Percentiles rank a stretch among this genome's conserved stretches.
Conservation (phyloP, 2,329 filamentous ascomycete species). For the Fusarium begoniae region DNA sequence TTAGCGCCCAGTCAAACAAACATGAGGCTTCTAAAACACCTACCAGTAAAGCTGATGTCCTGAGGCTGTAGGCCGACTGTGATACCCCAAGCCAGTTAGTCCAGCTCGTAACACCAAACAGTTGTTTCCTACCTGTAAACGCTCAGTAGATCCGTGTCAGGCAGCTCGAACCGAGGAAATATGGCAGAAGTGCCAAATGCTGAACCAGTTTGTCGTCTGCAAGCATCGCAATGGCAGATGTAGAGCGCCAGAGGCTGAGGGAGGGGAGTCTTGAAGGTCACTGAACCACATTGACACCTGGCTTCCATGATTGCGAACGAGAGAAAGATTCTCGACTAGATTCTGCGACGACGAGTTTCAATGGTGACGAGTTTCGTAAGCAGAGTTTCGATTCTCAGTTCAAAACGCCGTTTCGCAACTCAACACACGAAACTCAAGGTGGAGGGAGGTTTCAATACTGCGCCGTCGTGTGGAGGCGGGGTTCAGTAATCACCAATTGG, state of each 20-base stretch:
- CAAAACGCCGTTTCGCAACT: background rate
- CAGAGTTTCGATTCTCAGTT: background rate
- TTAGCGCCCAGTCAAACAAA: slow-evolving; percentile 3
- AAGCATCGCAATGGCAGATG: slow-evolving; percentile 76
- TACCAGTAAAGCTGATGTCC: slow-evolving; percentile 69
- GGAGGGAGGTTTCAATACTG: slow-evolving; percentile 2
- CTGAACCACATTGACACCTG: slow-evolving; percentile 71
- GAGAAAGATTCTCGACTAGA: background rate
- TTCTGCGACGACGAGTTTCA: background rate
- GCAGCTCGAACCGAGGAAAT: slow-evolving; percentile 72
- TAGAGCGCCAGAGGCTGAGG: slow-evolving; percentile 70
- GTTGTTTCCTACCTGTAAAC: slow-evolving; percentile 57
- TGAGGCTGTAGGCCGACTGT: slow-evolving; percentile 64
- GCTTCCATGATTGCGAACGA: slow-evolving; percentile 60
- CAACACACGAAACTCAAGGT: background rate
- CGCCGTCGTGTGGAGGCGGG: slow-evolving; percentile 8
- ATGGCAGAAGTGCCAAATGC: slow-evolving; percentile 76
- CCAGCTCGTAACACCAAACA: background rate
- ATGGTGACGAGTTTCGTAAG: background rate
- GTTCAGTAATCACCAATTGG: slow-evolving; percentile 19
- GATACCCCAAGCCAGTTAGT: slow-evolving; percentile 1
- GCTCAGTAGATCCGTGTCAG: slow-evolving; percentile 57
- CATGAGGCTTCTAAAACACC: slow-evolving; percentile 17
- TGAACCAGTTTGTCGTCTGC: slow-evolving; percentile 70
- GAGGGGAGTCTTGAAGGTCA: slow-evolving; percentile 70